A percentile compares a stretch with the other conserved stretches of the same genome.
phyloP scores from a whole-genome alignment of 139 green algal genomes.

The Deuterostichococcus epilithicus region DNA sequence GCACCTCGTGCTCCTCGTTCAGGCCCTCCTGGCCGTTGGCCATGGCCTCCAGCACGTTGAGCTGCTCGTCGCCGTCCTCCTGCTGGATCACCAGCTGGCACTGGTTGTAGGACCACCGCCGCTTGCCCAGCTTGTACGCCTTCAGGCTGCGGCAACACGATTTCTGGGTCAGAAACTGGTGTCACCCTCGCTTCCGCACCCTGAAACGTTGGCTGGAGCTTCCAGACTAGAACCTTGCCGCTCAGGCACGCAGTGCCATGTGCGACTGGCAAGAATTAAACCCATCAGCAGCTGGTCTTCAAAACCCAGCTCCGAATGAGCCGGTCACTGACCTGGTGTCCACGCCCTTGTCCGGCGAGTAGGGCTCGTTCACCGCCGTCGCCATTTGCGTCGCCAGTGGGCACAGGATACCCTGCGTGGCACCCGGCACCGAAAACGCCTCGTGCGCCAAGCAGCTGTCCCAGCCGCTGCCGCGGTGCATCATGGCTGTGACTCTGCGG shows the following conservation, averaged over 20 bases:
- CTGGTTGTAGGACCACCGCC: constrained; percentile 65
- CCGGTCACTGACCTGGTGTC: background rate
- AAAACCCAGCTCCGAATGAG: too few species aligned
- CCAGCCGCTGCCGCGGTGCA: background rate
- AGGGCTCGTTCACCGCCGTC: background rate
- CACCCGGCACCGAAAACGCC: background rate
- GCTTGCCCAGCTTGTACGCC: constrained; percentile 66
- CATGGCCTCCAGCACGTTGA: constrained; percentile 13
- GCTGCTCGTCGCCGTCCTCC: background rate
- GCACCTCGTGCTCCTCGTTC: constrained; percentile 8
- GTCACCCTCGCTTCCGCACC: too few species aligned
- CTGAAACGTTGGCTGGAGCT: too few species aligned
- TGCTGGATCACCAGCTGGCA: constrained; percentile 33
- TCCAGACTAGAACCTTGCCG: too few species aligned
- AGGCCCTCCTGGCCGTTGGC: constrained; percentile 6
- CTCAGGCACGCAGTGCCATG: too few species aligned
- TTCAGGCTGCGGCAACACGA: constrained; percentile 20
- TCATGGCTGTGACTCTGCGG: too few species aligned
- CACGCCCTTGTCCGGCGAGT: background rate
- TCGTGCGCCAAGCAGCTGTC: background rate
- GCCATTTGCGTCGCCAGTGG: background rate
- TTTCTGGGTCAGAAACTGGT: too few species aligned
- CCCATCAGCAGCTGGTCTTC: too few species aligned
- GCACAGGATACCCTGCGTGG: background rate
- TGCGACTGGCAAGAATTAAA: too few species aligned